Evolutionary conservation across 345 rosid species (phyloP), one percentile per base, ranked within the genome.

Genomic region (Eucalyptus pauciflora): DNA sequence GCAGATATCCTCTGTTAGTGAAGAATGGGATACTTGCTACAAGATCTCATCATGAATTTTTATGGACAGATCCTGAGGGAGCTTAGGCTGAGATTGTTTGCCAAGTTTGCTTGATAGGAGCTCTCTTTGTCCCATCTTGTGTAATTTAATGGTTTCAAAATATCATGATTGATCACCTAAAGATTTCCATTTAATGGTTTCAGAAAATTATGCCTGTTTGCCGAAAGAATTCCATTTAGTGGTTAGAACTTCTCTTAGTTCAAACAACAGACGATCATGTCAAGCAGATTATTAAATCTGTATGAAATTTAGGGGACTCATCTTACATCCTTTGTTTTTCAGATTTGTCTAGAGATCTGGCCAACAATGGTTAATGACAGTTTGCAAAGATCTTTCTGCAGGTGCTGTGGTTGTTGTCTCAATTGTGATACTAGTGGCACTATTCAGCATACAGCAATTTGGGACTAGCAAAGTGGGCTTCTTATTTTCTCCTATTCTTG

Each of bases 391-490:
- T 90, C 86, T 91, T 87, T 89, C 87, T 91, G 88, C 96, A 98
- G 98, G 71, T 94, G 97, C 95, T 86, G 92, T 95, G 90, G 99
- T 98, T 86, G 6, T 92, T 85, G 94, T 96, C 89, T 94, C 99
- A 48, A 94, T 95, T 50, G 46, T 92, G 80, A 92, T 98, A 86
- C 97, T 96, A 6, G 88, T 96, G 89, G 96, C 89, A 8, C 91
- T 98, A 92, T 98, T 98, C 93, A 95, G 96, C 96, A 97, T 97
- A 90, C 99, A 98, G 89, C 90, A 88, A 88, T 98, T 98, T 91
- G 99, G 99, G 67, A 96, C 99, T 15, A 95, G 97, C 89, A 98
- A 98, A 95, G 99, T 97, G 87, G 95, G 97, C 86, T 94, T 96
- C 93, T 87, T 95, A 91, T 98, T 98, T 93, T 97, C 99, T 90